Conservation (phyloP, 208 protist species). For the Leishmania gerbilli region DNA sequence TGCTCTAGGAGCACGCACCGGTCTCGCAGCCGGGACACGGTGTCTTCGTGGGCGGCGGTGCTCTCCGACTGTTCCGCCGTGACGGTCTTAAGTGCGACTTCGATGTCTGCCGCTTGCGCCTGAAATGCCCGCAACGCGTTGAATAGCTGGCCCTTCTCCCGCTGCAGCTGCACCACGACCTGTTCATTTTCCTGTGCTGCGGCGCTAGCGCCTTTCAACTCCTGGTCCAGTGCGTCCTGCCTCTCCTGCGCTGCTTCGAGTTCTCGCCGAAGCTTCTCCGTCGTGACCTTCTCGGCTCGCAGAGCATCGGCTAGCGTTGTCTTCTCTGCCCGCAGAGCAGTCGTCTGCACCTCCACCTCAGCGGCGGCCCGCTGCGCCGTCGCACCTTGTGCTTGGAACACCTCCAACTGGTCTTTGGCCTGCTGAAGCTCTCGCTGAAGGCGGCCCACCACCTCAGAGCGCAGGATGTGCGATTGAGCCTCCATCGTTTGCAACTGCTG, state of each 20-base stretch:
- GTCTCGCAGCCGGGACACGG: conserved; percentile 9
- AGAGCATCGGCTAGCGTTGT: not conserved
- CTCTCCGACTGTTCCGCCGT: conserved; percentile 9
- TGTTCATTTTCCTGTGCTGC: conserved; percentile 9
- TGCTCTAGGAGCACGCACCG: conserved; percentile 17
- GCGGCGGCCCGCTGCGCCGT: conserved; percentile 13
- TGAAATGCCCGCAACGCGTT: conserved; percentile 23
- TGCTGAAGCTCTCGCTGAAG: conserved; percentile 18
- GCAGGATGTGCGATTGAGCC: conserved; percentile 29
- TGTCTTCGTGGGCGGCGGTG: not conserved
- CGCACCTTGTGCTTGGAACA: conserved; percentile 11
- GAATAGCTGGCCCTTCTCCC: conserved; percentile 26
- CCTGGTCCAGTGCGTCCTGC: conserved; percentile 2
- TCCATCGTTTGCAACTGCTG: conserved; percentile 19
- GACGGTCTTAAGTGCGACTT: conserved; percentile 13
- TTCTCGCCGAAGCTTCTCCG: conserved; percentile 11
- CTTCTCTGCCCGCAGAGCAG: conserved; percentile 8
- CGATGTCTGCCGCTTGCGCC: conserved; percentile 16
- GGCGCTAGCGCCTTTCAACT: not conserved
- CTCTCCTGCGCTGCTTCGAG: conserved; percentile 11
- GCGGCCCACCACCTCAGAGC: conserved; percentile 22
- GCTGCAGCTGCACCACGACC: conserved; percentile 26
- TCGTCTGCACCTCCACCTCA: not conserved
- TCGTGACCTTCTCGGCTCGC: conserved; percentile 3
- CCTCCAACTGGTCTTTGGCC: conserved; percentile 3